A percentile compares a stretch with the other conserved stretches of the same genome.
These are phyloP conservation scores for Neonectria faginata DNA, from an alignment of 2,329 filamentous ascomycete species.

Conservation along the genomic window DNA sequence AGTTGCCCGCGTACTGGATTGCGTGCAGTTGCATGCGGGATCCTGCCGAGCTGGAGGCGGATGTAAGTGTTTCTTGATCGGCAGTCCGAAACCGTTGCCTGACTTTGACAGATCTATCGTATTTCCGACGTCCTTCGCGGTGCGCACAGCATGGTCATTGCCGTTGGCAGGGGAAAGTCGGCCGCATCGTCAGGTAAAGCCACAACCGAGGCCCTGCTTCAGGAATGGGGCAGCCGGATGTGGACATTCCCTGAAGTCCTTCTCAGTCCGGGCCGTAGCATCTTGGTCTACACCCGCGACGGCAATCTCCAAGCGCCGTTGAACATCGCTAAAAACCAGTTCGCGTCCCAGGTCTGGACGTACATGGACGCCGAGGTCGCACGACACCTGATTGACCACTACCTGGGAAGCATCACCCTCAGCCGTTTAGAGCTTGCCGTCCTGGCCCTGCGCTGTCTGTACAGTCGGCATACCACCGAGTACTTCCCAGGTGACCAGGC, in stretches of 20 bases:
- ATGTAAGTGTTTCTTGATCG: constrained; percentile 29
- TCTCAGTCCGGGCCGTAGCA: constrained; percentile 40
- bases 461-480: constrained; percentile 41
- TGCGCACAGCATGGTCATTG: constrained; percentile 41
- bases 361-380: constrained; percentile 44
- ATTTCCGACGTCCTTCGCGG: constrained; percentile 46
- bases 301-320: constrained; percentile 34
- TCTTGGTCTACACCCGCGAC: constrained; percentile 43
- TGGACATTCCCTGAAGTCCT: constrained; percentile 47
- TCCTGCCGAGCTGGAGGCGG: constrained; percentile 39
- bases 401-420: constrained; percentile 47
- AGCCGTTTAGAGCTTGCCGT: constrained; percentile 50
- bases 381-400: constrained; percentile 52
- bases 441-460: constrained; percentile 48
- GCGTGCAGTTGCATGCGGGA: constrained; percentile 45
- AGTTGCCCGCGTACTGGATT: constrained; percentile 44
- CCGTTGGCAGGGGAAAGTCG: constrained; percentile 38
- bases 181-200: constrained; percentile 26
- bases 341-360: constrained; percentile 48
- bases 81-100: not conserved
- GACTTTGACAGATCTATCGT: constrained; percentile 38
- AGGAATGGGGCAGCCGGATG: constrained; percentile 46
- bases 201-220: constrained; percentile 40
- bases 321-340: constrained; percentile 48
- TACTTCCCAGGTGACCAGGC: constrained; percentile 48